These are phyloP conservation scores for Sarocladium strictum DNA, from an alignment of 2,329 filamentous ascomycete genomes.

Conservation along the genomic window DNA sequence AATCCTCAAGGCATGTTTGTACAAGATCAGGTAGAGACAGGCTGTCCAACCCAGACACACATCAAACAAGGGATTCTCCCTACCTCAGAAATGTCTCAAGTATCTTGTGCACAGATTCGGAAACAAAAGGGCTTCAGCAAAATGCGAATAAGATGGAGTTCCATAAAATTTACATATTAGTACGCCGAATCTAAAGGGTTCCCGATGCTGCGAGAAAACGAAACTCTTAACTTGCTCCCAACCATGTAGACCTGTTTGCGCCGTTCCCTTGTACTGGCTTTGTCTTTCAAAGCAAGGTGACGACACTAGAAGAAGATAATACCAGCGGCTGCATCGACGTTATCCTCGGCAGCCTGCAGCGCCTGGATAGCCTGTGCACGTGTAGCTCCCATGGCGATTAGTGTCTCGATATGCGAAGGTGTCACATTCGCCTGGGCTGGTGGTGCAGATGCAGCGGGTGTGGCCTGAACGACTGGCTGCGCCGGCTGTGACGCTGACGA, in stretches of 20 bases:
- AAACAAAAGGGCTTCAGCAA: too few relatives aligned
- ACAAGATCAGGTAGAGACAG: slow-evolving; percentile 68
- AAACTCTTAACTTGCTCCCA: neutral
- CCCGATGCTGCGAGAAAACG: neutral
- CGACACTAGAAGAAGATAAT: slow-evolving; percentile 52
- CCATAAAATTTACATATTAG: too few relatives aligned
- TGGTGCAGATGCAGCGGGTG: slow-evolving; percentile 19
- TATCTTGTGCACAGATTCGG: too few relatives aligned
- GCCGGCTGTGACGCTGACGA: slow-evolving; percentile 17
- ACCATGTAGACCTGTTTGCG: neutral
- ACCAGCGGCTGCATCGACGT: slow-evolving; percentile 82
- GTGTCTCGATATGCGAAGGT: slow-evolving; percentile 65
- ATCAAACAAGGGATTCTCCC: too few relatives aligned
- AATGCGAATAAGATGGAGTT: neutral
- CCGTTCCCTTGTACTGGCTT: neutral
- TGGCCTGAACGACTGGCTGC: slow-evolving; percentile 20
- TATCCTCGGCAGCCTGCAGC: slow-evolving; percentile 74
- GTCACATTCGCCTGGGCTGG: slow-evolving; percentile 29
- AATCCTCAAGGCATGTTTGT: slow-evolving; percentile 89
- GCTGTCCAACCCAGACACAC: too few relatives aligned
- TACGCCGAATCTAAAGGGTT: neutral
- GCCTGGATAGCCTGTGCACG: slow-evolving; percentile 72
- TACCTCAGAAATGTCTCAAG: too few relatives aligned
- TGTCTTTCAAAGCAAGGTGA: neutral
- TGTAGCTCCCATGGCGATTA: slow-evolving; percentile 72